Base-by-base conservation (phyloP, 2,329 filamentous ascomycete species). In the Diplodia intermedia region DNA sequence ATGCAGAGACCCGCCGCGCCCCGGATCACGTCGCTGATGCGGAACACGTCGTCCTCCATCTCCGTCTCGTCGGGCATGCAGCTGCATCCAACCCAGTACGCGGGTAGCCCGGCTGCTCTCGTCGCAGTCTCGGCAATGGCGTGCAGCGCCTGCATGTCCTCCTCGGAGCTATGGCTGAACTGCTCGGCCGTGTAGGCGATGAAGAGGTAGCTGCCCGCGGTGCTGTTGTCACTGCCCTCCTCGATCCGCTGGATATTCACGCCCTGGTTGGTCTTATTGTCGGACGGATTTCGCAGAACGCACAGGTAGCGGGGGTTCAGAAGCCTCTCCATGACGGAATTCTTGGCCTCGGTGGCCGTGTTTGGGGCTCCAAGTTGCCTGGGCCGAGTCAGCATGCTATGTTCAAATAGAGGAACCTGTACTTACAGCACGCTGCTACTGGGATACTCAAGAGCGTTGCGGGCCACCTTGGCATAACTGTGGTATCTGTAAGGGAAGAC, bases 1-100 rank as follows among this genome's bases (percentile, higher is more conserved):
- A 84, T 81, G 14, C 79, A 77, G 23, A 84, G 71, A 1, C 78
- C 79, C 15, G 79, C 75, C 1, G 82, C 79, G 6, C 78, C 79
- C 14, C 82, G 78, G 7, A 83, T 79, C 4, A 84, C 78, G 67
- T 84, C 82, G 67, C 81, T 80, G 53, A 83, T 84, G 7, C 79
- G 76, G 66, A 82, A 82, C 1, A 84, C 75, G 68, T 79, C 71
- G 69, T 79, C 73, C 68, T 75, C 47, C 54, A 78, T 47, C 69
- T 77, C 68, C 57, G 76, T 72, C 1, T 69, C 69, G 31, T 81
- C 77, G 3, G 77, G 75, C 69, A 83, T 80, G 69, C 82, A 83
- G 56, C 77, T 79, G 68, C 78, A 81, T 14, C 79, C 80, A 9
- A 82, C 70, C 82, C 82, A 83, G 69, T 82, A 83, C 0, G 80